These are phyloP conservation scores for Platanthera guangdongensis DNA, from an alignment of 106 monocot species.

Conservation along the genomic window DNA sequence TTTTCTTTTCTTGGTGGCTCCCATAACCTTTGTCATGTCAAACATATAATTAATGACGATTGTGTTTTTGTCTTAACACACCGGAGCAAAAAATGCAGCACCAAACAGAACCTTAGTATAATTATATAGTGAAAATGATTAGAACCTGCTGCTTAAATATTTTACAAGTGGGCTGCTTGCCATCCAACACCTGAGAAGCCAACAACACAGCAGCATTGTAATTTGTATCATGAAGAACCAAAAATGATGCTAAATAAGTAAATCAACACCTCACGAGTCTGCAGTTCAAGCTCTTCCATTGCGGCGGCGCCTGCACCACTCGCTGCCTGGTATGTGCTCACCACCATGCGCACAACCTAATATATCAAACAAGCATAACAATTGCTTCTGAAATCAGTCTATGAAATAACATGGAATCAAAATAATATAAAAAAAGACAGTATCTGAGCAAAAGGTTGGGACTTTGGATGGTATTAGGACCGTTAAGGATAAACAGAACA, in stretches of 20 bases:
- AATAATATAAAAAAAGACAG: too few species aligned
- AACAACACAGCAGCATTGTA: constrained; percentile 3
- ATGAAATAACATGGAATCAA: background rate
- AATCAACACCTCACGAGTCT: constrained; percentile 74
- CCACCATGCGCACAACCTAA: constrained; percentile 96
- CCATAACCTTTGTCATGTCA: too few species aligned
- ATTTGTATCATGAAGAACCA: background rate
- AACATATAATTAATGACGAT: too few species aligned
- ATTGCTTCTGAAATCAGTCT: background rate
- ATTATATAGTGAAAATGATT: constrained; percentile 5
- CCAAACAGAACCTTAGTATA: too few species aligned
- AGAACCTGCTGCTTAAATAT: constrained; percentile 89
- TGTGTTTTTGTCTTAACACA: too few species aligned
- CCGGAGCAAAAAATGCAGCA: too few species aligned
- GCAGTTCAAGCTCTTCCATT: constrained; percentile 94
- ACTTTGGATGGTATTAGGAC: background rate
- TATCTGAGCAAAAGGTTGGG: too few species aligned
- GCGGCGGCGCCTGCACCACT: constrained; percentile 99
- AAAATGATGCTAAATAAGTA: constrained; percentile 2
- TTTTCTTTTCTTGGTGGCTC: too few species aligned
- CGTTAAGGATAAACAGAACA: background rate
- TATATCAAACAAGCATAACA: background rate
- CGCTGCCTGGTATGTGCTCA: constrained; percentile 98
- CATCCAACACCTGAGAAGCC: constrained; percentile 70
- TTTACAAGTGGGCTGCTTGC: constrained; percentile 85